Evolutionary conservation across 148 eudicot genomes (phyloP), one percentile per base, ranked within the genome.

Genomic region (Linanthus parryae): DNA sequence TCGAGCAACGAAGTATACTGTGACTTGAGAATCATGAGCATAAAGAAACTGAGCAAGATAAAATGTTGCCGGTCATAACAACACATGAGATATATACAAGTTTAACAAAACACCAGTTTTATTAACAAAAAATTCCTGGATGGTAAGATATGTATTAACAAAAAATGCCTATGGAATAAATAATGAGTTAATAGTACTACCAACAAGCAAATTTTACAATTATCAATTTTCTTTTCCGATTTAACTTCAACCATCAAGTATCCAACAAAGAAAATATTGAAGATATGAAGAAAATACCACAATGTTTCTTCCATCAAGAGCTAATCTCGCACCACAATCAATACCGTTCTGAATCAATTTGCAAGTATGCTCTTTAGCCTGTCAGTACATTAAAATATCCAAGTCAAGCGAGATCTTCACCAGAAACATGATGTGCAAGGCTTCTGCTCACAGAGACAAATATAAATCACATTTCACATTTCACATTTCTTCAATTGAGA

Each of bases 281-380:
- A 16, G 17, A 41, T 35, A 41, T 8, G 11, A 35, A 18, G 38
- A 11, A 42, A 35, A 39, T 64, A 83, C 92, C 81, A 34, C 49
- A 57, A 83, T 62, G 51, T 69, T 57, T 67, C 92, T 74, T 16
- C 83, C 92, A 77, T 83, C 92, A 59, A 80, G 83, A 36, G 75
- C 59, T 25, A 69, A 69, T 47, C 79, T 67, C 49, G 86, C 86
- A 46, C 81, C 92, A 46, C 63, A 72, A 33, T 77, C 81, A 54
- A 79, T 61, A 30, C 65, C 68, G 48, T 63, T 46, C 68, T 83
- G 72, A 58, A 83, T 52, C 44, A 72, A 63, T 58, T 54, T 69
- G 66, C 76, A 69, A 28, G 77, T 48, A 33, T 63, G 71, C 46
- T 80, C 86, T 68, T 80, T 83, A 45, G 62, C 92, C 92, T 83